Conservation (phyloP, 306 rosid species). For the Hylodesmum podocarpum region DNA sequence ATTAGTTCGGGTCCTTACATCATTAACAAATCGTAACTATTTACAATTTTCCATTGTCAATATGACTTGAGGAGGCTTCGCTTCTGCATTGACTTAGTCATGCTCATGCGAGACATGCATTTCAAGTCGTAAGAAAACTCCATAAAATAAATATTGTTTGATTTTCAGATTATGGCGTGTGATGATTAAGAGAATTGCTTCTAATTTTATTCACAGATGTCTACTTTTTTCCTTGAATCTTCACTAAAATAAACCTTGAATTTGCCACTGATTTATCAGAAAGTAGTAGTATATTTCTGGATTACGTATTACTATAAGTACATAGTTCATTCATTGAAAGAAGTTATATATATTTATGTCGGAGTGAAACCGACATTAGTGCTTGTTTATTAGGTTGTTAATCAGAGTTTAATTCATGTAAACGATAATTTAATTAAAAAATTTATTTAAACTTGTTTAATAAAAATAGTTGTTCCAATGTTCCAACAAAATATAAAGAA, state of each 20-base stretch:
- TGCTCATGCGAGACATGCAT: slow-evolving; percentile 19
- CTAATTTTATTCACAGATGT: neutral
- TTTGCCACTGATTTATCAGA: neutral
- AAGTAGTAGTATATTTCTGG: neutral
- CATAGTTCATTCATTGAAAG: slow-evolving; percentile 7
- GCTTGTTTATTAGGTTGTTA: neutral
- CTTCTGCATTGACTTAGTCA: slow-evolving; percentile 19
- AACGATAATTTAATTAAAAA: neutral
- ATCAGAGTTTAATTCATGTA: neutral
- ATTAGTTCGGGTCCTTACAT: neutral
- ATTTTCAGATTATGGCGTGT: slow-evolving; percentile 21
- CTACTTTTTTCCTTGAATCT: neutral
- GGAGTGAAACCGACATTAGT: slow-evolving; percentile 24
- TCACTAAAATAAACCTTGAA: neutral
- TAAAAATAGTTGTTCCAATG: neutral
- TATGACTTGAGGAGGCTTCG: slow-evolving; percentile 20
- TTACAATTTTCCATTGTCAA: slow-evolving; percentile 21
- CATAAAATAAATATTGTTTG: neutral
- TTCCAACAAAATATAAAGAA: neutral
- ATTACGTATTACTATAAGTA: neutral
- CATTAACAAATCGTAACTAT: neutral
- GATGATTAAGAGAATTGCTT: slow-evolving; percentile 8
- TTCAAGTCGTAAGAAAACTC: slow-evolving; percentile 10
- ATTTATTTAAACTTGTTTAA: neutral
- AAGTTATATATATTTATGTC: neutral